These are phyloP conservation scores for Peronospora farinosa DNA, from an alignment of 352 stramenopile genomes.

Conservation along the genomic window DNA sequence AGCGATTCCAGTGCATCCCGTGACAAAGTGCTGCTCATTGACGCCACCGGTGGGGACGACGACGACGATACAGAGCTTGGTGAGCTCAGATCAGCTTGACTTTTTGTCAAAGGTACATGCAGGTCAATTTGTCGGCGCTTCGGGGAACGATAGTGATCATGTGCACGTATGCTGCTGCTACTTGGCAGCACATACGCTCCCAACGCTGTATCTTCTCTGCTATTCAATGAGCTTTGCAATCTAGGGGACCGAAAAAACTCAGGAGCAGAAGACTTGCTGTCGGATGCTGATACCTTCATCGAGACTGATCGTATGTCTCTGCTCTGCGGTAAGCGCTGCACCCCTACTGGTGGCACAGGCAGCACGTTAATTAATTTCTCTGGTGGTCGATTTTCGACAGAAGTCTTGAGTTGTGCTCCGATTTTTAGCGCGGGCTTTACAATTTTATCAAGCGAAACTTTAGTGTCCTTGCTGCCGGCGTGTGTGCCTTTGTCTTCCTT, in stretches of 20 bases:
- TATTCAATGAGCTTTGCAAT: slow-evolving; percentile 13
- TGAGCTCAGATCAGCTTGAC: slow-evolving; percentile 34
- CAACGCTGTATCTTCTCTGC: slow-evolving; percentile 1
- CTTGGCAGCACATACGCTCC: background rate
- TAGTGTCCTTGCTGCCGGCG: slow-evolving; percentile 1
- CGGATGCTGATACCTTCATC: background rate
- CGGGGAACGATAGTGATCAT: slow-evolving; percentile 42
- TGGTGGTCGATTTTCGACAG: slow-evolving; percentile 4
- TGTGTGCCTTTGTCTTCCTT: slow-evolving; percentile 1
- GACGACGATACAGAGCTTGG: slow-evolving; percentile 48
- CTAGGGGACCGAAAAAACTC: slow-evolving; percentile 8
- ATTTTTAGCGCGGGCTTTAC: slow-evolving; percentile 3
- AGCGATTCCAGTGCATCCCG: slow-evolving; percentile 47
- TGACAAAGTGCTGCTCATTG: slow-evolving; percentile 21
- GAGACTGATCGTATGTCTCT: slow-evolving; percentile 1
- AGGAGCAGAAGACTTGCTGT: background rate
- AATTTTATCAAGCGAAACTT: slow-evolving; percentile 2
- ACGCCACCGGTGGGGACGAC: slow-evolving; percentile 42
- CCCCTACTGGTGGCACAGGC: slow-evolving; percentile 1
- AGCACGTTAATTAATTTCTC: slow-evolving; percentile 4
- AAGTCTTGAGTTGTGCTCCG: background rate
- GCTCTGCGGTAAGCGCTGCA: background rate
- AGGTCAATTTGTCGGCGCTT: slow-evolving; percentile 38
- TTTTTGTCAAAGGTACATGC: slow-evolving; percentile 18
- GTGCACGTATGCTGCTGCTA: slow-evolving; percentile 4